Percentiles rank a stretch among this genome's conserved stretches.
Evolutionary conservation across 1,284 basidiomycete genomes (phyloP).

Genomic region (Apiotrichum sp.): DNA sequence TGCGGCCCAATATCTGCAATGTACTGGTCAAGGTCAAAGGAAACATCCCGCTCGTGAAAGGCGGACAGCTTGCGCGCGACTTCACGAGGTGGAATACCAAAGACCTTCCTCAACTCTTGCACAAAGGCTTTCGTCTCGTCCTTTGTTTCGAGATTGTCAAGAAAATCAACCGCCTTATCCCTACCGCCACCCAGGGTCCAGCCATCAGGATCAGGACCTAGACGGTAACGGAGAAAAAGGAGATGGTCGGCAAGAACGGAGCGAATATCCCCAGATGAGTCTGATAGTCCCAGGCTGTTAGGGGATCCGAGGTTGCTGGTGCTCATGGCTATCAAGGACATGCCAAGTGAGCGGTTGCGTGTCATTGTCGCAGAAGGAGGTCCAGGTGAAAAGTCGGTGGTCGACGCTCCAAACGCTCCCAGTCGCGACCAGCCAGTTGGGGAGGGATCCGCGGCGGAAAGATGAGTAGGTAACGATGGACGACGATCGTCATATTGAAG

Average conservation of each 20-base stretch:
- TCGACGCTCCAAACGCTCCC: neutral
- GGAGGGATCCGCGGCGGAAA: neutral
- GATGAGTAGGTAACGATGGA: slow-evolving; percentile 27
- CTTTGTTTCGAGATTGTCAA: slow-evolving; percentile 13
- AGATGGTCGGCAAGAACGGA: slow-evolving; percentile 22
- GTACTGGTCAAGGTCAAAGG: slow-evolving; percentile 37
- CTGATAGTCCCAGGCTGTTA: slow-evolving; percentile 7
- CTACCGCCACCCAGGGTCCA: slow-evolving; percentile 34
- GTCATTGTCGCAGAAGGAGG: neutral
- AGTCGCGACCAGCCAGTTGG: slow-evolving; percentile 1
- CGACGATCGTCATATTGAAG: slow-evolving; percentile 20
- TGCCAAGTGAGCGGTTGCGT: neutral
- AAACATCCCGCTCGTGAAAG: slow-evolving; percentile 18
- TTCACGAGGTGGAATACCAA: neutral
- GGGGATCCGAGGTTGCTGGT: neutral
- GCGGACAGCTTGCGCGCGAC: neutral
- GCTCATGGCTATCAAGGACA: neutral
- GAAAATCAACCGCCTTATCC: slow-evolving; percentile 15
- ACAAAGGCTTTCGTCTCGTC: slow-evolving; percentile 7
- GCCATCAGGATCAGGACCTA: slow-evolving; percentile 19
- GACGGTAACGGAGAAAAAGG: slow-evolving; percentile 24
- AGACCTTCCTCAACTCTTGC: slow-evolving; percentile 1
- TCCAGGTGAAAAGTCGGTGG: neutral
- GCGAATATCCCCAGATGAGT: slow-evolving; percentile 7
- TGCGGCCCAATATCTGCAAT: slow-evolving; percentile 20